Evolutionary conservation across 2,329 filamentous ascomycete species (phyloP).

Genomic region (Cladosporium sp.): DNA sequence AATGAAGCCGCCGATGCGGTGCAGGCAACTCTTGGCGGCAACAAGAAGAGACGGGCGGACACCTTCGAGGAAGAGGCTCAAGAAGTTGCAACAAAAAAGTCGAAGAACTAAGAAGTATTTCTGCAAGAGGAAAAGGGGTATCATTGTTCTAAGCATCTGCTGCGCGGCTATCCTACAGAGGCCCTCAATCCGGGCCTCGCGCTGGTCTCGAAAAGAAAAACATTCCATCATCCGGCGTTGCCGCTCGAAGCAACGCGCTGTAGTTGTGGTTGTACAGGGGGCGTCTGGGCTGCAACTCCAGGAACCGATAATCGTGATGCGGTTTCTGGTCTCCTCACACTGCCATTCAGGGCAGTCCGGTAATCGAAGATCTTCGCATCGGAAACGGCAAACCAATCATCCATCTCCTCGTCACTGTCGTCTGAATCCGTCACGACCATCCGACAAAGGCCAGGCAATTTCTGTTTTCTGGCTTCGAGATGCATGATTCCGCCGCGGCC

Average conservation of each 20-base stretch:
- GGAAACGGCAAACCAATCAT: constrained; percentile 31
- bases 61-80: constrained; percentile 35
- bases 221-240: constrained; percentile 13
- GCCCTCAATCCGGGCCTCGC: constrained; percentile 7
- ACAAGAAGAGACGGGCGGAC: constrained; percentile 26
- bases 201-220: background rate
- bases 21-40: constrained; percentile 20
- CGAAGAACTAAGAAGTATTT: constrained; percentile 22
- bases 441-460: constrained; percentile 27
- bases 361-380: constrained; percentile 67
- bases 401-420: constrained; percentile 78
- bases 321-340: constrained; percentile 18
- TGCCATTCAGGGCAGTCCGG: constrained; percentile 57
- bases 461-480: constrained; percentile 64
- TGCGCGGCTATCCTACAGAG: constrained; percentile 28
- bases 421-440: constrained; percentile 67
- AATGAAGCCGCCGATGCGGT: constrained; percentile 48
- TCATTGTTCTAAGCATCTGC: constrained; percentile 28
- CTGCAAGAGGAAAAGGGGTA: constrained; percentile 20
- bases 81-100: constrained; percentile 17
- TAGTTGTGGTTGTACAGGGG: constrained; percentile 14
- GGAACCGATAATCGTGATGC: constrained; percentile 17
- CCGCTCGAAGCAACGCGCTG: constrained; percentile 15
- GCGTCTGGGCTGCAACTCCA: background rate
- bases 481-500: constrained; percentile 82